Base-by-base conservation (phyloP, 2,329 filamentous ascomycete genomes). In the Beauveria sp. region DNA sequence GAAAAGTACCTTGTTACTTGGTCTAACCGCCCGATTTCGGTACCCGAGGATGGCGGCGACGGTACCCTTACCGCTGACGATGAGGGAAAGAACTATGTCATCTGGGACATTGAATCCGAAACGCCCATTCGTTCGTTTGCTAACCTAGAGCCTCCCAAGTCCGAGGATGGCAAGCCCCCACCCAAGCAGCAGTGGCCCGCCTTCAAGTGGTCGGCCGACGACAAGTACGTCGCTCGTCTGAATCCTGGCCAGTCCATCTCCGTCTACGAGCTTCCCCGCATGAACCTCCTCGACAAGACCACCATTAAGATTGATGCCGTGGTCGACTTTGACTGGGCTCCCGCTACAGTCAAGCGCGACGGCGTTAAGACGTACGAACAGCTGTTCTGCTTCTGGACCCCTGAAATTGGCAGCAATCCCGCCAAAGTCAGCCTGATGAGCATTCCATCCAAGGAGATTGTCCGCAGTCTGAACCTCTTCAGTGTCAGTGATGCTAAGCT, bases 181-280 rank as follows among this genome's bases (percentile, higher is more conserved):
- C 91, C 92, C 76, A 97, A 97, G 84, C 86, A 96, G 68, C 90
- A 94, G 71, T 99, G 94, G 94, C 94, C 94, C 26, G 92, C 93
- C 2, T 99, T 99, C 86, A 99, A 99, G 80, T 99, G 94, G 94
- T 97, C 94, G 34, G 82, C 94, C 3, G 94, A 99, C 72, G 92
- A 97, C 77, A 94, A 96, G 76, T 99, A 96, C 73, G 92, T 97
- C 64, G 94, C 94, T 24, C 87, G 94, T 64, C 86, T 97, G 80
- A 91, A 87, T 64, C 92, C 91, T 66, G 90, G 89, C 66, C 85
- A 92, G 67, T 91, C 90, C 60, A 96, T 99, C 70, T 94, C 91
- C 57, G 85, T 96, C 69, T 96, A 96, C 75, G 91, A 96, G 75
- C 79, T 92, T 16, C 92, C 92, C 47, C 84, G 87, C 70, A 96